These are phyloP conservation scores for Saccharomycopsis selenospora DNA, from an alignment of 805 yeast genomes.

Conservation along the genomic window DNA sequence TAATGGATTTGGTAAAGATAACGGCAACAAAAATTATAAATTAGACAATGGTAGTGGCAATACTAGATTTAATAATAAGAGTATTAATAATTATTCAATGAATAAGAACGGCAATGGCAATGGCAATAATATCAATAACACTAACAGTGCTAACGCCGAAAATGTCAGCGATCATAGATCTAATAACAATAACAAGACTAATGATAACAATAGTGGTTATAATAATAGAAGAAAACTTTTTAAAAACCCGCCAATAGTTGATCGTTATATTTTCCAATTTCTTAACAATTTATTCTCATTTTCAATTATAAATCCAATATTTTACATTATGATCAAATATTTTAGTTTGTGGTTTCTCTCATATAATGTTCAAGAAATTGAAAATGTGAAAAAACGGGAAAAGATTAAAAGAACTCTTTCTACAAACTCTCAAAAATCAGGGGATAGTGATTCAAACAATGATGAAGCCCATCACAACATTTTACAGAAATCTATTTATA, in stretches of 20 bases:
- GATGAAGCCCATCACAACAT: neutral
- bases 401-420: neutral
- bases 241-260: conserved; percentile 8
- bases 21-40: neutral
- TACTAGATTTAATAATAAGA: no score
- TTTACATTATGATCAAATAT: conserved; percentile 27
- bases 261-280: conserved; percentile 24
- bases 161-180: conserved; percentile 2
- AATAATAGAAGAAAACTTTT: neutral
- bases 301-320: conserved; percentile 28
- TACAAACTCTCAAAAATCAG: neutral
- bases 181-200: neutral
- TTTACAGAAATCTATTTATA: conserved; percentile 9
- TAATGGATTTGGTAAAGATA: neutral
- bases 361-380: conserved; percentile 17
- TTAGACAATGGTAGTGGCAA: neutral
- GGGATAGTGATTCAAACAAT: neutral
- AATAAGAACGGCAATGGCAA: no score
- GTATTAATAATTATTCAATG: no score
- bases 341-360: conserved; percentile 20
- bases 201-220: no score
- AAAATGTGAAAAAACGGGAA: conserved; percentile 3
- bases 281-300: conserved; percentile 24
- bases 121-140: no score
- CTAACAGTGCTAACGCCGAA: no score